Conservation (phyloP, 164 flowering plant genomes). For the Magnolia sinica region DNA sequence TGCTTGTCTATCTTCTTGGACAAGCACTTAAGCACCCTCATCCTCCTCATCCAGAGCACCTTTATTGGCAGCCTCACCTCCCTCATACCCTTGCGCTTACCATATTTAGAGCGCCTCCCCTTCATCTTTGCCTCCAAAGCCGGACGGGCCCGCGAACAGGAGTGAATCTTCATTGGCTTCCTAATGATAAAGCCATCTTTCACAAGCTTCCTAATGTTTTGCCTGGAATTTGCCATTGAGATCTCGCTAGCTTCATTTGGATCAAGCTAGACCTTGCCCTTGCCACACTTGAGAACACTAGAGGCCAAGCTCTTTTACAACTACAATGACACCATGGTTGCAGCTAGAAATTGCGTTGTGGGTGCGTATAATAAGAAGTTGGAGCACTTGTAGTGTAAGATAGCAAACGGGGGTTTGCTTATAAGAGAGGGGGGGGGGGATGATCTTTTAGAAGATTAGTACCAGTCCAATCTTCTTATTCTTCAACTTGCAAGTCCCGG, state of each 20-base stretch:
- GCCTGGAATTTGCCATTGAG: conserved; percentile 41
- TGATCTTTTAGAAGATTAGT: too few relatives aligned
- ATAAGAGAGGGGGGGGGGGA: too few relatives aligned
- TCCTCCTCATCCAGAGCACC: background rate
- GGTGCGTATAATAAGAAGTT: too few relatives aligned
- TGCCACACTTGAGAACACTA: conserved; percentile 40
- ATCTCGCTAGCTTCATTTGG: conserved; percentile 41
- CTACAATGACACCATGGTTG: conserved; percentile 36
- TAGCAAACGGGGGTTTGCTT: too few relatives aligned
- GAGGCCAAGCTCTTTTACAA: conserved; percentile 39
- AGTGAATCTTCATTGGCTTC: conserved; percentile 36
- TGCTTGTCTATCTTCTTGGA: too few relatives aligned
- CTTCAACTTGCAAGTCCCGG: too few relatives aligned
- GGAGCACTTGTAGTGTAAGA: too few relatives aligned
- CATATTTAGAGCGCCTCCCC: conserved; percentile 32
- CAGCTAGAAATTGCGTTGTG: background rate
- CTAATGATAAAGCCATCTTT: conserved; percentile 33
- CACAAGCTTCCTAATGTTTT: conserved; percentile 34
- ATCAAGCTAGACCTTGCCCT: conserved; percentile 42
- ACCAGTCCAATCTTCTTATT: too few relatives aligned
- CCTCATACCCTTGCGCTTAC: conserved; percentile 35
- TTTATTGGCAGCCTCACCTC: conserved; percentile 36
- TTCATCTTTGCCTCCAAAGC: conserved; percentile 28
- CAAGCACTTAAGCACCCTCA: too few relatives aligned
- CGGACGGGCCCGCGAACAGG: conserved; percentile 27